Evolutionary conservation across 176 grass and related monocot genomes (phyloP), one percentile per base, ranked within the genome.

Genomic region (Carex kokanica): DNA sequence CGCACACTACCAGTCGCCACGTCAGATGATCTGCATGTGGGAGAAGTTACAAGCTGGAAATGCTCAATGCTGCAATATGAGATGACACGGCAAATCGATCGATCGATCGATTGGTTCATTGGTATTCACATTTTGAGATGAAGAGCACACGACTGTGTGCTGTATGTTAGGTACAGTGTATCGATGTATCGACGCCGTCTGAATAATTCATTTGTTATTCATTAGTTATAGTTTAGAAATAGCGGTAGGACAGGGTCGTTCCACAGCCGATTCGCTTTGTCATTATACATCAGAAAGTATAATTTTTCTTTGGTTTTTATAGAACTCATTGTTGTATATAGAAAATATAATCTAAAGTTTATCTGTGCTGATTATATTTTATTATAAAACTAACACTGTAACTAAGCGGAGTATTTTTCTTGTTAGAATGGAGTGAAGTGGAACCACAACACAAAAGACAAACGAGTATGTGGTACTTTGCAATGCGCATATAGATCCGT

Each of bases 11-110:
- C 92, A 94, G 80, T 97, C 94, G 2, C 94, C 94, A 29, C 84
- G 90, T 52, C 88, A 91, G 77, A 97, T 97, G 94, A 89, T 90
- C 27, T 97, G 94, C 74, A 58, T 97, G 90, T 94, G 94, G 94
- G 77, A 90, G 8, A 94, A 94, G 83, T 86, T 94, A 70, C 73
- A 89, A 52, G 63, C 83, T 20, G 94, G 90, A 79, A 92, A 78
- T 41, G 65, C 92, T 67, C 81, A 82, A 31, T 97, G 94, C 80
- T 97, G 94, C 88, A 89, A 94, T 69, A 84, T 84, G 87, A 92
- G 88, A 92, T 97, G 80, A 88, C 73, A 82, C 9, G 1, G 60
- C 24, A 63, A 82, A 82, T 82, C 13, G 32, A 82, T 49, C n/a
- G 40, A 70, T 49, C n/a, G 40, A 70, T 11, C 12, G 45, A 49